Base-by-base conservation (phyloP, 2,329 filamentous ascomycete species). In the Neophaeococcomyces aloes region DNA sequence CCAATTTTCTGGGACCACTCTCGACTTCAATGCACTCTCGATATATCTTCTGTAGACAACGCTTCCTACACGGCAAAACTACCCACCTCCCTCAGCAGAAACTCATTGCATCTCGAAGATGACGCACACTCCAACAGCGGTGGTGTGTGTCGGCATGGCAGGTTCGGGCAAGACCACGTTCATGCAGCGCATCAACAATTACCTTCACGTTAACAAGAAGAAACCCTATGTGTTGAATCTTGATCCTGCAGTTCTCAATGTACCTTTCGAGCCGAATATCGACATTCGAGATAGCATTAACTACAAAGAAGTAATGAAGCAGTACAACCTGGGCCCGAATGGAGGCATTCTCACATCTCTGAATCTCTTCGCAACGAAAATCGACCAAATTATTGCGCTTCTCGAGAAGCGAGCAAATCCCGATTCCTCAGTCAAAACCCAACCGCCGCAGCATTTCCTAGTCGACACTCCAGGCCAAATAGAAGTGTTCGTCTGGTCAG, bases 301-400 rank as follows among this genome's bases (percentile, higher is more conserved):
- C 74, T 98, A 98, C 72, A 91, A 94, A 63, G 89, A 98, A 66
- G 91, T 98, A 52, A 98, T 98, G 93, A 93, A 89, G 67, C 88
- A 96, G 67, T 96, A 95, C 65, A 95, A 95, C 60, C 76, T 98
- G 0, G 91, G 91, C 0, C 91, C 91, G 7, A 98, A 98, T 68
- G 91, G 91, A 41, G 93, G 88, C 36, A 98, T 98, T 58, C 69
- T 98, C 54, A 98, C 93, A 2, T 91, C 85, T 8, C 70, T 98
- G 38, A 98, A 98, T 62, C 76, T 98, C 19, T 98, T 98, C 63
- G 86, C 88, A 32, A 98, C 93, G 45, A 98, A 98, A 65, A 86
- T 98, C 49, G 93, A 98, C 58, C 91, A 98, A 65, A 85, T 98
- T 43, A 78, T 98, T 47, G 72, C 72, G 14, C 74, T 98, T 7